A percentile compares a stretch with the other conserved stretches of the same genome.
These are phyloP conservation scores for Mycosarcoma maydis DNA, from an alignment of 1,284 basidiomycete genomes.

Conservation along the genomic window DNA sequence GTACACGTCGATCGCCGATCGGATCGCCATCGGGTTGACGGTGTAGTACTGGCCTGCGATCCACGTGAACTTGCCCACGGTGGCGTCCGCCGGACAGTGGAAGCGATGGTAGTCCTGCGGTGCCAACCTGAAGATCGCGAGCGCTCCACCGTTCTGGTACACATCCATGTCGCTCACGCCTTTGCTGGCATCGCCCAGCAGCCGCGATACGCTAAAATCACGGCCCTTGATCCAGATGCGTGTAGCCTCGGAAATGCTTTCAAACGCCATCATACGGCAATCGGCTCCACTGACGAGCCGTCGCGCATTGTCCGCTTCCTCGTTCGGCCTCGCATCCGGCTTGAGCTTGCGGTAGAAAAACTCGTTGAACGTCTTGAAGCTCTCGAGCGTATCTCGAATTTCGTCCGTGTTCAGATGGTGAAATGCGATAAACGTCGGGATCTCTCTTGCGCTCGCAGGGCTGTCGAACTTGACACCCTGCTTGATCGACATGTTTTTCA, in stretches of 20 bases:
- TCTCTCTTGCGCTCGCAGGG: conserved; percentile 83
- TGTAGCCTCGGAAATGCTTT: conserved; percentile 83
- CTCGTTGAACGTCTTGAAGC: conserved; percentile 86
- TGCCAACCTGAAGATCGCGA: conserved; percentile 79
- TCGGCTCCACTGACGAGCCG: conserved; percentile 88
- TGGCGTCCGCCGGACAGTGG: conserved; percentile 88
- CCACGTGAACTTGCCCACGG: conserved; percentile 70
- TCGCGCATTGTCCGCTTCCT: conserved; percentile 77
- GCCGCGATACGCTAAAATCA: conserved; percentile 81
- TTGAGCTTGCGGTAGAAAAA: conserved; percentile 95
- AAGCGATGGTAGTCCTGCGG: conserved; percentile 94
- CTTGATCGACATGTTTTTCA: conserved; percentile 90
- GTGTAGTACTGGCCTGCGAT: conserved; percentile 67
- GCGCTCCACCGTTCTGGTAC: conserved; percentile 79
- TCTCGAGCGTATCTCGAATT: conserved; percentile 81
- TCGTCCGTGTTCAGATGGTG: conserved; percentile 85
- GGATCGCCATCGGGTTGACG: conserved; percentile 81
- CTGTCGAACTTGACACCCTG: conserved; percentile 93
- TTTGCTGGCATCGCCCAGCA: conserved; percentile 75
- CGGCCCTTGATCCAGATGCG: conserved; percentile 96
- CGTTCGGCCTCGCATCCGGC: conserved; percentile 80
- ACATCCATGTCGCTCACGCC: conserved; percentile 69
- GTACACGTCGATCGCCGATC: conserved; percentile 84
- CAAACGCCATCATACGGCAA: conserved; percentile 92
- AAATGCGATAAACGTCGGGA: conserved; percentile 87